A percentile compares a stretch with the other conserved stretches of the same genome.
phyloP scores from a whole-genome alignment of 2,329 filamentous ascomycete genomes.

The Dryadomyces quercivorus region DNA sequence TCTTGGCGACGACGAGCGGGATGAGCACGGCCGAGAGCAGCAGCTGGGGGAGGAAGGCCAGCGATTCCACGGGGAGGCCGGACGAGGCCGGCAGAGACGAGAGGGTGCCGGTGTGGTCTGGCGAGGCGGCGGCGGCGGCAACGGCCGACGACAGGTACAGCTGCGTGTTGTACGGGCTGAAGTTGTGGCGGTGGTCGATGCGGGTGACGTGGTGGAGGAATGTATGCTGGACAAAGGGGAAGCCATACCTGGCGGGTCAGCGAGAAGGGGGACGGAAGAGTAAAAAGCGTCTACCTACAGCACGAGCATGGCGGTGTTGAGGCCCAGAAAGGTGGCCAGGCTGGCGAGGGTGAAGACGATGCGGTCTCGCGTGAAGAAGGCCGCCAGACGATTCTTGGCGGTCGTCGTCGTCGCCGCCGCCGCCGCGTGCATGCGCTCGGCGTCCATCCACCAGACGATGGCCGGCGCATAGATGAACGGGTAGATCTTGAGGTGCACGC shows the following conservation, averaged over 20 bases:
- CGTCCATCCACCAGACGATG: constrained; percentile 70
- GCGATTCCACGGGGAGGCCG: constrained; percentile 49
- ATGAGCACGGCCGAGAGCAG: constrained; percentile 67
- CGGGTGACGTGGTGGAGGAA: constrained; percentile 87
- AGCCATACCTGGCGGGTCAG: constrained; percentile 50
- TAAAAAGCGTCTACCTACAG: constrained; percentile 48
- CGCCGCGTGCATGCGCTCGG: constrained; percentile 24
- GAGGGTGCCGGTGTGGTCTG: constrained; percentile 9
- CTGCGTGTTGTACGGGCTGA: constrained; percentile 88
- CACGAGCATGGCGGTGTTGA: constrained; percentile 71
- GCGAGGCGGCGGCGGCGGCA: constrained; percentile 21
- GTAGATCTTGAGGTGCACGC: constrained; percentile 97
- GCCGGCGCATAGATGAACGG: constrained; percentile 88
- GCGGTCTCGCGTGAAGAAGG: constrained; percentile 42
- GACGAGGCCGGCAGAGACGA: constrained; percentile 8
- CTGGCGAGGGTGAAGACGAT: constrained; percentile 51
- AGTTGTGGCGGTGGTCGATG: constrained; percentile 95
- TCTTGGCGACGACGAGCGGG: constrained; percentile 59
- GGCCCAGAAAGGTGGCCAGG: constrained; percentile 55
- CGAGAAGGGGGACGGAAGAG: not conserved
- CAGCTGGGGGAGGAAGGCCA: constrained; percentile 84
- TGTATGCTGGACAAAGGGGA: constrained; percentile 75
- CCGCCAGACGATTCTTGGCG: constrained; percentile 10
- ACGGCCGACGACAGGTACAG: constrained; percentile 73
- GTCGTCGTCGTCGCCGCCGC: constrained; percentile 11